phyloP scores from a whole-genome alignment of 768 basidiomycete genomes.

The Auricularia cornea region DNA sequence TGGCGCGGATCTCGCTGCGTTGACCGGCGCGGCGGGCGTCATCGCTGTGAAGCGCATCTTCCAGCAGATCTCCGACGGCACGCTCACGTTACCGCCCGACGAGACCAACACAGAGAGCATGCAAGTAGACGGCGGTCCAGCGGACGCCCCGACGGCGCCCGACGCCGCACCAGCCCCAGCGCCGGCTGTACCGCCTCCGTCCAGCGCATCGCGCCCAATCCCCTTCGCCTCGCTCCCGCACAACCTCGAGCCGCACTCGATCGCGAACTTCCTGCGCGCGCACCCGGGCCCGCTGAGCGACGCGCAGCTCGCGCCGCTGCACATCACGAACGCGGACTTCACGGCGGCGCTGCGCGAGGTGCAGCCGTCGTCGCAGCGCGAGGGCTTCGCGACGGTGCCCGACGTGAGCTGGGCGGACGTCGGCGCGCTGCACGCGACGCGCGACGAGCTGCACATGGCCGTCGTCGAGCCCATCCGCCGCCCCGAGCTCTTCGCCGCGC shows the following conservation, averaged over 20 bases:
- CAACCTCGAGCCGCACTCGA: constrained; percentile 52
- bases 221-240: constrained; percentile 31
- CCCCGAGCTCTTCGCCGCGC: constrained; percentile 79
- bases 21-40: constrained; percentile 90
- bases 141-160: neutral
- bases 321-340: constrained; percentile 79
- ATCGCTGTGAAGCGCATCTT: constrained; percentile 97
- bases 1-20: constrained; percentile 84
- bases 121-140: constrained; percentile 30
- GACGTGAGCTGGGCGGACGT: constrained; percentile 94
- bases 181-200: neutral
- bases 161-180: neutral
- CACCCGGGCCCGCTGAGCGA: constrained; percentile 76
- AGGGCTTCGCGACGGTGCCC: constrained; percentile 96
- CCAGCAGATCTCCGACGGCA: constrained; percentile 58
- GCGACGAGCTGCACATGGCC: constrained; percentile 94
- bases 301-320: constrained; percentile 70
- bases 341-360: constrained; percentile 71
- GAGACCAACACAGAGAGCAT: constrained; percentile 33
- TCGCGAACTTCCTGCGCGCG: constrained; percentile 80
- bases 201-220: neutral
- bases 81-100: constrained; percentile 41
- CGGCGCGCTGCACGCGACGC: constrained; percentile 76
- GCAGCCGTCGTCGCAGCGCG: constrained; percentile 93
- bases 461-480: constrained; percentile 90